Percentiles rank a stretch among this genome's conserved stretches.
phyloP scores from a whole-genome alignment of 164 flowering plant genomes.

The Saururus chinensis region DNA sequence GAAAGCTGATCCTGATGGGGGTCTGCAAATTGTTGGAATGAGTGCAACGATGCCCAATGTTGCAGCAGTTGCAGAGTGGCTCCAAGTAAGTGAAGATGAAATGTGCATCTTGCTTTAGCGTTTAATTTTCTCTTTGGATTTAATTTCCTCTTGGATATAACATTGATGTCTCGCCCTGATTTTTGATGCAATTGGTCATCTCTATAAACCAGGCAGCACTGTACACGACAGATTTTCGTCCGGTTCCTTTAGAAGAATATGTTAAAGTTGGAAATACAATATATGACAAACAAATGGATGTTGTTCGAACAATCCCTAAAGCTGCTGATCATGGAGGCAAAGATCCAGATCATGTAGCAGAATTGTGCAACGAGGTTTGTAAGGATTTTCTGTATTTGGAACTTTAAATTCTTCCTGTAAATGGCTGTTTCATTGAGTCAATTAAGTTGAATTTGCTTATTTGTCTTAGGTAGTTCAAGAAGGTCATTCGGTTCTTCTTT shows the following conservation, averaged over 20 bases:
- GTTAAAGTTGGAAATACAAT: constrained; percentile 78
- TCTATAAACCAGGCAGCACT: constrained; percentile 58
- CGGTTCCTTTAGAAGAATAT: constrained; percentile 91
- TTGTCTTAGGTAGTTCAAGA: constrained; percentile 78
- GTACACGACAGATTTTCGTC: constrained; percentile 86
- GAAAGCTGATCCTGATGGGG: constrained; percentile 58
- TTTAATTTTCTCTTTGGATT: neutral
- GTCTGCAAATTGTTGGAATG: constrained; percentile 97
- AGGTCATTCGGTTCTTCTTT: constrained; percentile 86
- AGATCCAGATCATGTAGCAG: constrained; percentile 94
- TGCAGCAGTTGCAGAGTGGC: constrained; percentile 95
- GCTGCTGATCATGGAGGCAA: constrained; percentile 79
- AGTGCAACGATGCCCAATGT: constrained; percentile 99
- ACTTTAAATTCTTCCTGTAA: neutral
- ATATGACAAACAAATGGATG: constrained; percentile 59
- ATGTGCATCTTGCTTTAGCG: neutral
- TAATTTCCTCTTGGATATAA: neutral
- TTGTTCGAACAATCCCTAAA: constrained; percentile 60
- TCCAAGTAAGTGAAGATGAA: constrained; percentile 56
- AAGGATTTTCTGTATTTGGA: neutral
- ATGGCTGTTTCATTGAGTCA: neutral
- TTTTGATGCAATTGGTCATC: neutral
- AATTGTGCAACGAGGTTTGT: constrained; percentile 84
- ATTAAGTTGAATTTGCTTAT: neutral
- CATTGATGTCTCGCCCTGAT: neutral